Evolutionary conservation across 1,139 yeast species (phyloP).

Genomic region (Lodderomyces margitis): DNA sequence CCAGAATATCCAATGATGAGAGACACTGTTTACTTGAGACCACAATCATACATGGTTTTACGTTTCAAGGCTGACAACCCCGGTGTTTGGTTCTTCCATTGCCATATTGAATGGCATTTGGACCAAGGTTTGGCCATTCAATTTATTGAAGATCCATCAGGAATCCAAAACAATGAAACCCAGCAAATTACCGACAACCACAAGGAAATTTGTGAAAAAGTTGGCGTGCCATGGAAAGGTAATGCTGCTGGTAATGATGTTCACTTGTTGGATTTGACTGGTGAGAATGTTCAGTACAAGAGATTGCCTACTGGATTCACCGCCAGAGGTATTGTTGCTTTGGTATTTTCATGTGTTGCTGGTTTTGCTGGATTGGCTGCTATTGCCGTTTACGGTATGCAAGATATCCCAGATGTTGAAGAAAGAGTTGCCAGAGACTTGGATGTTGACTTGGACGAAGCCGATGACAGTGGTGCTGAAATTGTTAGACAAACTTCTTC

Average conservation of each 20-base stretch:
- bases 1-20: slow-evolving; percentile 65
- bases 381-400: slow-evolving; percentile 60
- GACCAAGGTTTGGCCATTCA: slow-evolving; percentile 79
- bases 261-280: slow-evolving; percentile 54
- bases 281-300: slow-evolving; percentile 53
- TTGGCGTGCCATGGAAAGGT: slow-evolving; percentile 47
- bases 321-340: slow-evolving; percentile 62
- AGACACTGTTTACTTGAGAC: slow-evolving; percentile 63
- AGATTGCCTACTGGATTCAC: slow-evolving; percentile 72
- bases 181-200: slow-evolving; percentile 48
- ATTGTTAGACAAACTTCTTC: slow-evolving; percentile 11
- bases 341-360: slow-evolving; percentile 53
- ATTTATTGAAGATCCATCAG: slow-evolving; percentile 70
- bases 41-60: slow-evolving; percentile 64
- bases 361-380: slow-evolving; percentile 58
- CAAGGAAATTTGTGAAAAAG: slow-evolving; percentile 44
- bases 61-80: slow-evolving; percentile 80
- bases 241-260: slow-evolving; percentile 67
- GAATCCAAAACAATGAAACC: slow-evolving; percentile 37
- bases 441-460: slow-evolving; percentile 49
- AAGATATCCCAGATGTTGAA: slow-evolving; percentile 63
- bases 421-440: slow-evolving; percentile 56
- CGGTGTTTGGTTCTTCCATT: slow-evolving; percentile 92
- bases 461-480: slow-evolving; percentile 18
- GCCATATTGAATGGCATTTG: slow-evolving; percentile 94